These are phyloP conservation scores for Solanum phureja DNA, from an alignment of 257 asterid species.

Conservation along the genomic window DNA sequence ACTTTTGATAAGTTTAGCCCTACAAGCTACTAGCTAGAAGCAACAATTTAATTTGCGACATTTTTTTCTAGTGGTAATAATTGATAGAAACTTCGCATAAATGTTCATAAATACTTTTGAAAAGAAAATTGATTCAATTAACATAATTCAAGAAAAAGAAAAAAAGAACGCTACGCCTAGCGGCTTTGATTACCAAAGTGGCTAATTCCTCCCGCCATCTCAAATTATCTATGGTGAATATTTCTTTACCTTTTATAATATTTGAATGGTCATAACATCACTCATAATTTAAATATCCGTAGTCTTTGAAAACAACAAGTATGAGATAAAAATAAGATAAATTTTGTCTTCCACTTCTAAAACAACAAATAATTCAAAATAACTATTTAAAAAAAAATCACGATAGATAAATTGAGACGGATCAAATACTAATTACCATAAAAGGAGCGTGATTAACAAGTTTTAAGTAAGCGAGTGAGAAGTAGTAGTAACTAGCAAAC, in stretches of 20 bases:
- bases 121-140: neutral
- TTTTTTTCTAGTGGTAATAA: neutral
- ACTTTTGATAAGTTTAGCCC: neutral
- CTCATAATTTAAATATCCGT: neutral
- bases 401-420: neutral
- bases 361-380: neutral
- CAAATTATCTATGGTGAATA: neutral
- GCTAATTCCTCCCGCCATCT: neutral
- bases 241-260: neutral
- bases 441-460: slow-evolving; percentile 10
- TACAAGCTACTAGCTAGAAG: neutral
- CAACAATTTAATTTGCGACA: neutral
- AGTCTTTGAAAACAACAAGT: neutral
- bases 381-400: neutral
- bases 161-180: neutral
- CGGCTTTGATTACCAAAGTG: neutral
- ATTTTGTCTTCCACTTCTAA: neutral
- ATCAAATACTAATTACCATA: neutral
- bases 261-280: neutral
- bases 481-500: neutral
- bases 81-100: neutral
- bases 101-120: neutral
- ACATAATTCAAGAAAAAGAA: neutral
- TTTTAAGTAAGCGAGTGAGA: neutral
- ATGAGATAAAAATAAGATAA: neutral